phyloP scores from a whole-genome alignment of 768 basidiomycete genomes.

The Ephemerocybe angulata region DNA sequence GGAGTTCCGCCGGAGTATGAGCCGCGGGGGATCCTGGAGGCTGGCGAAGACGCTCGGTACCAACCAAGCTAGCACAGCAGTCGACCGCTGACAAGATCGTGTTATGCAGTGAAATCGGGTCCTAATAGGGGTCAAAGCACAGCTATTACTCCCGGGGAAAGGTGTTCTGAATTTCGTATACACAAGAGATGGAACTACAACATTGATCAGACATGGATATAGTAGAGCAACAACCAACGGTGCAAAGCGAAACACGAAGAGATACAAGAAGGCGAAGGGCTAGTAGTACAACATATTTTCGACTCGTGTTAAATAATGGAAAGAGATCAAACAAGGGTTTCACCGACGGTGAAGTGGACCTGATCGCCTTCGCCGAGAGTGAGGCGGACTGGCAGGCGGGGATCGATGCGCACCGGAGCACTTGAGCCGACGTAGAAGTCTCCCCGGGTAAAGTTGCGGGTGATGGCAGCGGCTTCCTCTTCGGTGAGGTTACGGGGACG shows the following conservation, averaged over 20 bases:
- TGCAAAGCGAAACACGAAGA: background rate
- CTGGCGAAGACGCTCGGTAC: too few relatives aligned
- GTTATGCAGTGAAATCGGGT: too few relatives aligned
- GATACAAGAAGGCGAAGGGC: background rate
- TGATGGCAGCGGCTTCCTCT: slow-evolving; percentile 80
- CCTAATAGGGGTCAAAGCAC: too few relatives aligned
- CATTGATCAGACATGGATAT: background rate
- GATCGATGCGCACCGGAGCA: slow-evolving; percentile 80
- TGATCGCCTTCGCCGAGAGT: slow-evolving; percentile 81
- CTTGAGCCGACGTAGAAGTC: slow-evolving; percentile 81
- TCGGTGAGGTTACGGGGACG: slow-evolving; percentile 78
- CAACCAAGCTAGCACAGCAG: background rate
- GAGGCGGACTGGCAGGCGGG: slow-evolving; percentile 72
- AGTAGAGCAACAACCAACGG: background rate
- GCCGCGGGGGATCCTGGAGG: too few relatives aligned
- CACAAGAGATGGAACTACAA: background rate
- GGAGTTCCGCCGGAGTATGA: too few relatives aligned
- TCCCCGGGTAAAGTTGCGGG: slow-evolving; percentile 74
- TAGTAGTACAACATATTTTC: background rate
- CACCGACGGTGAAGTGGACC: slow-evolving; percentile 60
- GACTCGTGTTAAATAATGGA: background rate
- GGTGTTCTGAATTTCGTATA: too few relatives aligned
- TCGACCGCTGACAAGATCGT: background rate
- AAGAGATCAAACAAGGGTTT: slow-evolving; percentile 33
- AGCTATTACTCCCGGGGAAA: too few relatives aligned